Evolutionary conservation across 352 stramenopile species (phyloP), one percentile per base, ranked within the genome.

Genomic region (Pythium aphanidermatum): DNA sequence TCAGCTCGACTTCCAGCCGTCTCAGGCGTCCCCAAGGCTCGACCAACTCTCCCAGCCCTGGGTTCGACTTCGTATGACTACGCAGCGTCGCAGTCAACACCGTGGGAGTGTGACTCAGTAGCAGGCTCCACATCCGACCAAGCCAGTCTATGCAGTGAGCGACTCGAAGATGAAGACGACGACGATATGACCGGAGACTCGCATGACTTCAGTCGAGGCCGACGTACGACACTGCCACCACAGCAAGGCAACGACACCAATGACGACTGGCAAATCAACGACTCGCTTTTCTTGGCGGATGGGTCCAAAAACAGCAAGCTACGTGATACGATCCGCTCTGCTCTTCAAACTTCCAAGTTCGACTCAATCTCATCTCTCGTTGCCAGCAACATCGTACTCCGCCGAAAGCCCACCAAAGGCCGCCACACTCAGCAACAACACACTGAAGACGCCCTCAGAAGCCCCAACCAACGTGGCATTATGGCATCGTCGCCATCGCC

Each of bases 311-410:
- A 93, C 63, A 87, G 72, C 45, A 87, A 81, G 32, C 63, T 96
- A 20, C 70, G 87, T 9, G 80, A 94, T 45, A 93, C 77, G 16
- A 89, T 95, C 27, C 71, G 74, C 9, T 63, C 69, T 5, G 79
- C 82, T 2, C 65, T 96, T 4, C 74, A 84, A 24, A 69, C 91
- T 4, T 93, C 81, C 20, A 91, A 92, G 57, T 96, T 96, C 51
- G 87, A 96, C 62, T 96, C 84, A 1, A 76, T 96, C 17, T 91
- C 85, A 16, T 86, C 87, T 11, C 70, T 95, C 2, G 66, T 95
- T 10, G 81, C 86, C 2, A 86, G 73, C 14, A 86, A 86, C 31
- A 70, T 88, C 9, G 55, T 86, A 8, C 55, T 93, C 3, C 63
- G 75, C 5, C 74, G 63, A 26, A 87, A 82, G 43, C 53, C 52